These are phyloP conservation scores for Sordariomycetes sp. DNA, from an alignment of 2,329 filamentous ascomycete species.

Conservation along the genomic window DNA sequence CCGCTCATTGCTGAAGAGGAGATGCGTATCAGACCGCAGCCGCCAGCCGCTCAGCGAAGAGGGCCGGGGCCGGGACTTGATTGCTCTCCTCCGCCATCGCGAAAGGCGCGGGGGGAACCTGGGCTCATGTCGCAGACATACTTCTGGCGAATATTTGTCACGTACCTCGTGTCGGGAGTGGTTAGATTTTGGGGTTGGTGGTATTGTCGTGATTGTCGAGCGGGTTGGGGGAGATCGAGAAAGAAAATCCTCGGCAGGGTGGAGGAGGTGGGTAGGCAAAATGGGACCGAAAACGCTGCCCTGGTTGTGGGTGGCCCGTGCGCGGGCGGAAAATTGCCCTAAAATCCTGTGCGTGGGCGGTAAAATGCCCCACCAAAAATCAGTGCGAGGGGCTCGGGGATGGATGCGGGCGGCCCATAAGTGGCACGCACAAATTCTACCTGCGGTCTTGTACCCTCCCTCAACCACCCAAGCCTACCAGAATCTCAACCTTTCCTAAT, in stretches of 20 bases:
- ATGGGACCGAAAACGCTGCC: constrained; percentile 10
- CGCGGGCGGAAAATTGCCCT: constrained; percentile 29
- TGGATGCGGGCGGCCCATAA: not conserved
- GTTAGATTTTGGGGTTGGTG: constrained; percentile 9
- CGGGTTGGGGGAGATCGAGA: constrained; percentile 9
- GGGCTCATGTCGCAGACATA: constrained; percentile 14
- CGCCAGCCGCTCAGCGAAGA: not conserved
- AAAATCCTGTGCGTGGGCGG: constrained; percentile 15
- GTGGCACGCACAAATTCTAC: constrained; percentile 5
- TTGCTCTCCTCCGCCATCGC: constrained; percentile 53
- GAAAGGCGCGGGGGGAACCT: constrained; percentile 28
- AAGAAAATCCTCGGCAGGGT: constrained; percentile 20
- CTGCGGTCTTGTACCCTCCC: constrained; percentile 11
- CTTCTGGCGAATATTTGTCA: constrained; percentile 14
- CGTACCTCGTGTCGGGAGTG: constrained; percentile 32
- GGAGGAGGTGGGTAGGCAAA: constrained; percentile 15
- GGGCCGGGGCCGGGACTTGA: constrained; percentile 26
- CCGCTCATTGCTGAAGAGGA: constrained; percentile 56
- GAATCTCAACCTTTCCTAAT: not conserved
- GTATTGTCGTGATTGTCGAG: constrained; percentile 14
- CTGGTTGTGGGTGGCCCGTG: constrained; percentile 24
- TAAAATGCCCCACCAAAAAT: not conserved
- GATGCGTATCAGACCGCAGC: constrained; percentile 42
- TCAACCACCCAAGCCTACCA: constrained; percentile 12
- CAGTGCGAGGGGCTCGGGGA: not conserved